Evolutionary conservation across 2,329 filamentous ascomycete species (phyloP).

Genomic region (Penicillium sp.): DNA sequence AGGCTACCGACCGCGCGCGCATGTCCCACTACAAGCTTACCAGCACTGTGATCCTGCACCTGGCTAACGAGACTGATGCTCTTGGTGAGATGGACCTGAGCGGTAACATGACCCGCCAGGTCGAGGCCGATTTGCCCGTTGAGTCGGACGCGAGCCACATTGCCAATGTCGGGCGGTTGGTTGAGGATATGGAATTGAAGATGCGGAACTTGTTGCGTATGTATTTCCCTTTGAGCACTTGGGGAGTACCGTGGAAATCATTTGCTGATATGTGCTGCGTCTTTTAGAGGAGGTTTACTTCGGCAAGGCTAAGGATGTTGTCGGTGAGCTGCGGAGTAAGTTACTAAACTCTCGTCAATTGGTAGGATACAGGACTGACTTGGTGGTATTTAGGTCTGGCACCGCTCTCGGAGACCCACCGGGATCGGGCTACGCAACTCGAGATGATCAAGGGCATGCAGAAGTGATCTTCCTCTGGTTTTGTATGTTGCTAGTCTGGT

Average conservation of each 20-base stretch:
- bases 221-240: neutral
- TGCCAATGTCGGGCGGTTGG: conserved; percentile 88
- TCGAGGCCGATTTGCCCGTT: conserved; percentile 88
- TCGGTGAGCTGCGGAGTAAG: conserved; percentile 87
- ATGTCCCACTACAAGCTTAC: conserved; percentile 97
- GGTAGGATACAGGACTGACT: conserved; percentile 19
- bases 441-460: conserved; percentile 77
- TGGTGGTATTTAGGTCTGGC: conserved; percentile 61
- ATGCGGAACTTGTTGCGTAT: conserved; percentile 90
- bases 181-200: conserved; percentile 99
- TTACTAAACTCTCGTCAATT: conserved; percentile 11
- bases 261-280: neutral
- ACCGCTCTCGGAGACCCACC: conserved; percentile 81
- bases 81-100: conserved; percentile 89
- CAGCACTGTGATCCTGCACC: conserved; percentile 90
- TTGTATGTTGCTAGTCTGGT: conserved; percentile 15
- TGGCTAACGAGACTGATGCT: conserved; percentile 70
- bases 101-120: conserved; percentile 97
- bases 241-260: neutral
- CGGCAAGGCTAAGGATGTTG: conserved; percentile 98
- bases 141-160: conserved; percentile 93
- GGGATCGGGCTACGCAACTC: conserved; percentile 81
- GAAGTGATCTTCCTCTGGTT: conserved; percentile 36
- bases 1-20: conserved; percentile 89
- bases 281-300: conserved; percentile 91